Base-by-base conservation (phyloP, 106 monocot genomes). In the Agapanthus africanus region DNA sequence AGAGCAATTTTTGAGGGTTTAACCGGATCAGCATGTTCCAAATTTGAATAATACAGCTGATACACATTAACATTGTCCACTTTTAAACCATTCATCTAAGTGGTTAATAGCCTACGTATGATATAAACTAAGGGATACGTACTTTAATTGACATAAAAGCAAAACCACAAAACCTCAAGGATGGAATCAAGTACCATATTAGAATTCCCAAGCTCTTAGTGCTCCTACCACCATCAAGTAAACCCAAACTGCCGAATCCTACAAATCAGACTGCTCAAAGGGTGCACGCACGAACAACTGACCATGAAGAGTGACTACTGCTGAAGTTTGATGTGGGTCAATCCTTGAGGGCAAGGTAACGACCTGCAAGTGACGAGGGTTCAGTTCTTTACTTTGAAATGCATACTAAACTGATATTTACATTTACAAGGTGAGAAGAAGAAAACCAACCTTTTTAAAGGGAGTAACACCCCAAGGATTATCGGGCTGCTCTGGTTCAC, bases 401-500 rank as follows among this genome's bases (percentile, higher is more conserved):
- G 16, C 30, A 25, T 5, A 6, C 9, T 15, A 35, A 73, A 31
- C 6, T 59, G 18, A 26, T 0, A 59, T 57, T 54, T 57, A 36
- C n/a, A 9, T 19, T 34, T 33, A 11, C 4, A 42, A 32, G 7
- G 31, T n/a, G 44, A 18, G 66, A 3, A 32, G 25, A 59, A 18
- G 25, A 4, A 44, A 40, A 19, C 16, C 7, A 62, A 86, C 90
- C 86, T 90, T 90, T 73, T 86, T 90, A 51, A 90, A 90, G 16
- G 90, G 74, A 31, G 90, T 90, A 34, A 90, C 83, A 51, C 90
- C 90, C 90, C 90, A 90, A 65, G 90, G 90, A 76, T 90, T 90
- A 74, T 90, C 90, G 22, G 73, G 76, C 51, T 90, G 82, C 78
- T 90, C 90, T 34, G 90, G 90, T 61, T 90, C 83, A 6, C 90